phyloP scores from a whole-genome alignment of 129 eudicot genomes.

The Silybum marianum region DNA sequence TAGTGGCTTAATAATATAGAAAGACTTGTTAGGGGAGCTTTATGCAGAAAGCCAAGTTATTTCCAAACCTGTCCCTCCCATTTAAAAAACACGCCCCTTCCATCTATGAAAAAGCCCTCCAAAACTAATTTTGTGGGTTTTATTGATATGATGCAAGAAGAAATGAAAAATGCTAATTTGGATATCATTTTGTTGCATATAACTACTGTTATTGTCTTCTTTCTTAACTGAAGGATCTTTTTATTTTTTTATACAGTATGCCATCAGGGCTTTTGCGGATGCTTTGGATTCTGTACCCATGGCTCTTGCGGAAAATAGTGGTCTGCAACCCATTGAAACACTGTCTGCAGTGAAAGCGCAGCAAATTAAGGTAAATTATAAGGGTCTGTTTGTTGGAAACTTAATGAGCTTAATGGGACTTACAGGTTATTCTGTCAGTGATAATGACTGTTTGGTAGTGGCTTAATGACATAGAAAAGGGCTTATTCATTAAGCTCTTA shows the following conservation, averaged over 20 bases:
- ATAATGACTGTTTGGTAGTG: no score
- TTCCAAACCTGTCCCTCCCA: no score
- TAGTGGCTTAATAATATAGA: no score
- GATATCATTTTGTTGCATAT: background rate
- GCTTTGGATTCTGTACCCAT: conserved; percentile 95
- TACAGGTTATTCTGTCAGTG: no score
- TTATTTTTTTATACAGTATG: conserved; percentile 63
- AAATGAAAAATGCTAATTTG: background rate
- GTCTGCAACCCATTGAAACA: conserved; percentile 93
- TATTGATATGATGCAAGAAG: background rate
- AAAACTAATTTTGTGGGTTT: background rate
- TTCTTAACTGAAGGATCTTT: background rate
- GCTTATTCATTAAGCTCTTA: no score
- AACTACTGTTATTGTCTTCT: background rate
- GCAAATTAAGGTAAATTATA: conserved; percentile 84
- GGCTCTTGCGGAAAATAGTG: conserved; percentile 99
- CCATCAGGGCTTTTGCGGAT: conserved; percentile 96
- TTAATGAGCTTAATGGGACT: no score
- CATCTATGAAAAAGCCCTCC: no score
- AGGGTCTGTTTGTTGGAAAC: no score
- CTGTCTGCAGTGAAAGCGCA: conserved; percentile 88
- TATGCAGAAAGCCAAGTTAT: no score
- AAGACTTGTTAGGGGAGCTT: no score
- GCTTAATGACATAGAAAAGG: no score
- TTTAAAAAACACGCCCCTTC: no score